These are phyloP conservation scores for Clausena lansium DNA, from an alignment of 345 rosid species.

Conservation along the genomic window DNA sequence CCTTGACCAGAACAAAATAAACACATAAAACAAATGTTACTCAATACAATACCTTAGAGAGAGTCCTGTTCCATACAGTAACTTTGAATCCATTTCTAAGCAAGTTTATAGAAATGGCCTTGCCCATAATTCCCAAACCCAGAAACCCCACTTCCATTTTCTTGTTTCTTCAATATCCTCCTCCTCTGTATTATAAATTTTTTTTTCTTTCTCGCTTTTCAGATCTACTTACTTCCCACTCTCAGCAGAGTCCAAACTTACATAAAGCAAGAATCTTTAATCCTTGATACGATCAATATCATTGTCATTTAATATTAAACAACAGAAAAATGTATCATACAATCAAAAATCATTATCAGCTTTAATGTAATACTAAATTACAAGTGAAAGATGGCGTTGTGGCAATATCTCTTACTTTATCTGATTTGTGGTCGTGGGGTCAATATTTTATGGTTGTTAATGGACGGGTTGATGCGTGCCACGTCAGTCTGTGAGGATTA, in stretches of 20 bases:
- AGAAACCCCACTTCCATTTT: slow-evolving; percentile 90
- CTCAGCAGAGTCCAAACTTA: neutral
- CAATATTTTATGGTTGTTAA: neutral
- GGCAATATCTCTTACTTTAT: neutral
- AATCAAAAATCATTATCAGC: neutral
- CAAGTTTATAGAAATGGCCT: slow-evolving; percentile 89
- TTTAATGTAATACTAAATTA: neutral
- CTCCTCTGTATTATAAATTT: neutral
- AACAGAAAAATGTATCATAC: neutral
- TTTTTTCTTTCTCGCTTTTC: neutral
- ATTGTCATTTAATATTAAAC: neutral
- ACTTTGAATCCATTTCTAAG: slow-evolving; percentile 79
- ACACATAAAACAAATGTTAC: neutral
- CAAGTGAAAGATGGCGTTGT: neutral
- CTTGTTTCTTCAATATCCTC: slow-evolving; percentile 11
- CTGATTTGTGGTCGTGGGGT: neutral
- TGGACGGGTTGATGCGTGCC: slow-evolving; percentile 5
- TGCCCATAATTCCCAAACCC: slow-evolving; percentile 97
- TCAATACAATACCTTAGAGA: slow-evolving; percentile 64
- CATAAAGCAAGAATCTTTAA: neutral
- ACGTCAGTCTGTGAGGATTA: neutral
- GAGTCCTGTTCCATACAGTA: slow-evolving; percentile 94
- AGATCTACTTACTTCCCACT: neutral
- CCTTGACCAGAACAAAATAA: neutral
- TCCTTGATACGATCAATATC: neutral